phyloP scores from a whole-genome alignment of 2,329 filamentous ascomycete species.

The Colletotrichum euphorbiae region DNA sequence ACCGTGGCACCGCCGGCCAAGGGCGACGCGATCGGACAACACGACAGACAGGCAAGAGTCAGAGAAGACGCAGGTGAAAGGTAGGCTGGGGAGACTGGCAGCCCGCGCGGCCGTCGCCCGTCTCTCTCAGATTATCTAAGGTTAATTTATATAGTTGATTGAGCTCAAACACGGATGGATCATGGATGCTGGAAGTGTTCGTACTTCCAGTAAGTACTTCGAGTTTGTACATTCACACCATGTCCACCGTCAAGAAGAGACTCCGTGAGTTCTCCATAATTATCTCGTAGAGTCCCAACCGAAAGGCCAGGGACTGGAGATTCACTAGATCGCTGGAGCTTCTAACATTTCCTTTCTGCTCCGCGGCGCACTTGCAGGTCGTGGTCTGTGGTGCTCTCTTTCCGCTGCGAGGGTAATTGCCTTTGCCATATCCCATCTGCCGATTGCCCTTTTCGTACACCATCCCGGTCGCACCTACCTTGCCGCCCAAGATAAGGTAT shows the following conservation, averaged over 20 bases:
- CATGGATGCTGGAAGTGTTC: too few relatives aligned
- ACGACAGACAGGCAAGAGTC: slow-evolving; percentile 10
- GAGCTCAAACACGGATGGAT: slow-evolving; percentile 3
- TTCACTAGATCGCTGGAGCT: neutral
- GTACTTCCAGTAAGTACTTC: too few relatives aligned
- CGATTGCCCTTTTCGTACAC: neutral
- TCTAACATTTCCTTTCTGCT: slow-evolving; percentile 22
- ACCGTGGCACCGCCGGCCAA: slow-evolving; percentile 20
- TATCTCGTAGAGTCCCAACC: slow-evolving; percentile 29
- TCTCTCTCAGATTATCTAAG: neutral
- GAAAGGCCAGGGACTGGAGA: slow-evolving; percentile 12
- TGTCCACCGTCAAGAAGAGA: neutral
- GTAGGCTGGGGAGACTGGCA: slow-evolving; percentile 13
- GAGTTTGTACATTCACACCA: slow-evolving; percentile 17
- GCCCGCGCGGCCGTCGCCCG: too few relatives aligned
- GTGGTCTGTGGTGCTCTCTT: neutral
- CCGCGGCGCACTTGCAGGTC: neutral
- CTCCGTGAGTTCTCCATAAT: slow-evolving; percentile 18
- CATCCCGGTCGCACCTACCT: slow-evolving; percentile 8
- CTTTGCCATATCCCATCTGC: slow-evolving; percentile 21
- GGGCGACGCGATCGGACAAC: slow-evolving; percentile 3
- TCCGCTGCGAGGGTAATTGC: slow-evolving; percentile 10
- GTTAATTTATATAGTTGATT: neutral
- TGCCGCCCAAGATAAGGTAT: slow-evolving; percentile 34
- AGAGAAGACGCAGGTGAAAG: slow-evolving; percentile 14